Percentiles rank a stretch among this genome's conserved stretches.
Conservation (phyloP, 169 alveolate species). For the Condylostoma magnum region DNA sequence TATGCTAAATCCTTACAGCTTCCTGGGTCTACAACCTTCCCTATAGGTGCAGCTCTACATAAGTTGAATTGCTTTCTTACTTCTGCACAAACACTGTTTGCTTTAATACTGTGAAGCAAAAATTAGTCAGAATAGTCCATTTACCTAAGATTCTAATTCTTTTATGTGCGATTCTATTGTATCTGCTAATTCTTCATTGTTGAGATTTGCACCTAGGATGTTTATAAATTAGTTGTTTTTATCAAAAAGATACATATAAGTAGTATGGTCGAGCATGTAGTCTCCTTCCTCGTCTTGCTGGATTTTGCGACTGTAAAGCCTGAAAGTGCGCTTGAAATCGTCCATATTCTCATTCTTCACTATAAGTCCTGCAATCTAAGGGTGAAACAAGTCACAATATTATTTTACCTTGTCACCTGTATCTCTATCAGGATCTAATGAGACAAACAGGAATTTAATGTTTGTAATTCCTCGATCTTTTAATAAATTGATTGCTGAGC, state of each 20-base stretch:
- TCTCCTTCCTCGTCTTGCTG: constrained; percentile 9
- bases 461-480: constrained; percentile 40
- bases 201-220: constrained; percentile 16
- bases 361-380: not conserved
- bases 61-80: constrained; percentile 50
- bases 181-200: constrained; percentile 16
- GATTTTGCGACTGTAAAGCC: constrained; percentile 22
- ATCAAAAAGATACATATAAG: constrained; percentile 29
- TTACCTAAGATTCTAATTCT: constrained; percentile 26
- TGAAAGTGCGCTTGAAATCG: constrained; percentile 11
- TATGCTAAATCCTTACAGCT: constrained; percentile 38
- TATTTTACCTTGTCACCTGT: constrained; percentile 43
- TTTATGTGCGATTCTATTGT: constrained; percentile 6
- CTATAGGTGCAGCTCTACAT: constrained; percentile 54
- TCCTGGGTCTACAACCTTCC: constrained; percentile 47
- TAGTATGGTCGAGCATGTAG: constrained; percentile 34
- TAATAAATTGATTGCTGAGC: constrained; percentile 39
- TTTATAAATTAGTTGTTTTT: constrained; percentile 23
- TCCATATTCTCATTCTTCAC: not conserved
- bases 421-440: constrained; percentile 58
- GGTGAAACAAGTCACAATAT: constrained; percentile 44
- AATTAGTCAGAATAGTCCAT: no score
- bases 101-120: constrained; percentile 46
- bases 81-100: constrained; percentile 35
- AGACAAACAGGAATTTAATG: constrained; percentile 42